A percentile compares a stretch with the other conserved stretches of the same genome.
These are phyloP conservation scores for Triticum urartu DNA, from an alignment of 176 grass and related monocot genomes.

Conservation along the genomic window DNA sequence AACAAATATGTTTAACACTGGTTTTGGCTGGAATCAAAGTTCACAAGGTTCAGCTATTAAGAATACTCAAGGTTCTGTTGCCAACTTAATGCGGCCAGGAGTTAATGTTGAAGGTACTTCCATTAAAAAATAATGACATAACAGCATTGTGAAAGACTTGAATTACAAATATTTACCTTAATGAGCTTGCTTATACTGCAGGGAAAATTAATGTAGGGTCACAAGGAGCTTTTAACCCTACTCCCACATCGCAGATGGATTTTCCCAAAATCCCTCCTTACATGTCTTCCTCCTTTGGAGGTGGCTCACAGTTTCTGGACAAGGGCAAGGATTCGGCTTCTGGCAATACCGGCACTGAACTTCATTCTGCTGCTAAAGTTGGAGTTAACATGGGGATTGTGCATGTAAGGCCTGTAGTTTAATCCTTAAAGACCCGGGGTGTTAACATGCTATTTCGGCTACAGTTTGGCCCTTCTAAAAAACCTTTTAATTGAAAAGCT, in stretches of 20 bases:
- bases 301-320: conserved; percentile 66
- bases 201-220: conserved; percentile 60
- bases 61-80: conserved; percentile 66
- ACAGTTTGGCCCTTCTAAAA: neutral
- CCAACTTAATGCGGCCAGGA: conserved; percentile 57
- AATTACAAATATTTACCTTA: conserved; percentile 27
- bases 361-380: conserved; percentile 61
- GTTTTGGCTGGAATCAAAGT: conserved; percentile 80
- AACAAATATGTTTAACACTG: conserved; percentile 57
- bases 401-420: conserved; percentile 39
- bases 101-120: conserved; percentile 58
- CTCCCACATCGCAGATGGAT: conserved; percentile 43
- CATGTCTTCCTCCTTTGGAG: conserved; percentile 64
- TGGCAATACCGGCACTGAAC: conserved; percentile 48
- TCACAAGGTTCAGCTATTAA: conserved; percentile 50
- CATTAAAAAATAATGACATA: conserved; percentile 27
- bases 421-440: conserved; percentile 14
- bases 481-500: conserved; percentile 10
- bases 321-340: conserved; percentile 79
- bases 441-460: conserved; percentile 21
- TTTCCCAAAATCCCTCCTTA: conserved; percentile 46
- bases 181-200: conserved; percentile 42
- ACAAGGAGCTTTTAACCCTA: conserved; percentile 61
- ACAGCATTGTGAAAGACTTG: neutral
- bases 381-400: conserved; percentile 30